These are phyloP conservation scores for Suillus bovinus DNA, from an alignment of 768 basidiomycete species.

Conservation along the genomic window DNA sequence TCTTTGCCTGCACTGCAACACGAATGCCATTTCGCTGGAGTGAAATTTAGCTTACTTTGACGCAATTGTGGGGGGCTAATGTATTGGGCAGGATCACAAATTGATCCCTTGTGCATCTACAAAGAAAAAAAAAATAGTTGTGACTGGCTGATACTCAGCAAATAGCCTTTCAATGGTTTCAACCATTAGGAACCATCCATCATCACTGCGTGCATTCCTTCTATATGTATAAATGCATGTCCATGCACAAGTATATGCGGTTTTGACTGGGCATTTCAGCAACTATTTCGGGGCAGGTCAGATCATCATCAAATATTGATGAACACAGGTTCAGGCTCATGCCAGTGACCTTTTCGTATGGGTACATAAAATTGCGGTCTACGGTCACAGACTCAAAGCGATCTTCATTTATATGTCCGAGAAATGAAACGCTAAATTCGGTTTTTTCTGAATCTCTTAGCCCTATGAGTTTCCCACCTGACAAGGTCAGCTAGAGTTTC, in stretches of 20 bases:
- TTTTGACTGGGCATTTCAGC: constrained; percentile 14
- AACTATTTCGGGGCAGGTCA: constrained; percentile 27
- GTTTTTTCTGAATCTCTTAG: background rate
- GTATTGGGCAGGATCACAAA: background rate
- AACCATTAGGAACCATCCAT: too few relatives aligned
- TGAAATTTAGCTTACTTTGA: background rate
- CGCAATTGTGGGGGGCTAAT: background rate
- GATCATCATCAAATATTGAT: constrained; percentile 20
- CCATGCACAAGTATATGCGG: too few relatives aligned
- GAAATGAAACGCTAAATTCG: background rate
- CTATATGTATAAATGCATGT: too few relatives aligned
- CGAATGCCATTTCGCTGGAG: background rate
- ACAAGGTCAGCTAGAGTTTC: too few relatives aligned
- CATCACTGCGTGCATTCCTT: too few relatives aligned
- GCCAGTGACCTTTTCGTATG: constrained; percentile 13
- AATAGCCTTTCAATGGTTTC: too few relatives aligned
- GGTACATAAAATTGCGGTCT: constrained; percentile 12
- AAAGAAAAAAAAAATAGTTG: background rate
- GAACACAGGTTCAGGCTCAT: constrained; percentile 23
- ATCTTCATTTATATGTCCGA: constrained; percentile 17
- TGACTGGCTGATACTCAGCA: too few relatives aligned
- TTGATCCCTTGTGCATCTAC: background rate
- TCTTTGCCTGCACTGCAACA: background rate
- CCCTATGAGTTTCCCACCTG: too few relatives aligned
- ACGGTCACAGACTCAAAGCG: constrained; percentile 13